A percentile compares a stretch with the other conserved stretches of the same genome.
Conservation (phyloP, 257 asterid species). For the Solanum appendiculatum region DNA sequence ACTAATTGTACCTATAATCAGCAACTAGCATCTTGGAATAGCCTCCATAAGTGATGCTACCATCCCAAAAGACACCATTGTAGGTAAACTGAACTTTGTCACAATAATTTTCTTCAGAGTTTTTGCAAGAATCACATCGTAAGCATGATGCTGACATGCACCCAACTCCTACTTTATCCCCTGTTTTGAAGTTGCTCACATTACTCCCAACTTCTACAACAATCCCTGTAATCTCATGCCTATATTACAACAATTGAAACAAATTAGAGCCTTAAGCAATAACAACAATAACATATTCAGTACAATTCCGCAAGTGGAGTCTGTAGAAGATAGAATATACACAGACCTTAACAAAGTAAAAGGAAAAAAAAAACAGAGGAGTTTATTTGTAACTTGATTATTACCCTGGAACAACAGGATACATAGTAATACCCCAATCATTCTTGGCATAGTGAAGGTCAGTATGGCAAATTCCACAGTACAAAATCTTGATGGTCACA, state of each 20-base stretch:
- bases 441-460: slow-evolving; percentile 30
- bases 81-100: slow-evolving; percentile 56
- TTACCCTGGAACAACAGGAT: slow-evolving; percentile 44
- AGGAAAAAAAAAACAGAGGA: background rate
- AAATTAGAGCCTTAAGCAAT: background rate
- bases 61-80: slow-evolving; percentile 89
- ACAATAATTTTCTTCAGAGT: slow-evolving; percentile 70
- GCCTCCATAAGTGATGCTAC: slow-evolving; percentile 85
- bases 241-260: background rate
- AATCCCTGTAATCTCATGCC: slow-evolving; percentile 83
- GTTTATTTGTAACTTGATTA: background rate
- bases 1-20: slow-evolving; percentile 35
- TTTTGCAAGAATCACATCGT: slow-evolving; percentile 56
- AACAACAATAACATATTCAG: background rate
- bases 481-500: slow-evolving; percentile 27
- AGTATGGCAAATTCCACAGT: slow-evolving; percentile 43
- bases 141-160: slow-evolving; percentile 80
- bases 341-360: background rate
- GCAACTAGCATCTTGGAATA: slow-evolving; percentile 62
- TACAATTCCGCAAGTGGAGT: background rate
- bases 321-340: background rate
- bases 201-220: slow-evolving; percentile 66
- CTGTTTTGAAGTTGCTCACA: slow-evolving; percentile 53
- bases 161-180: slow-evolving; percentile 80
- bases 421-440: slow-evolving; percentile 41